phyloP scores from a whole-genome alignment of 495 filamentous ascomycete species.

The Oleoguttula mirabilis region DNA sequence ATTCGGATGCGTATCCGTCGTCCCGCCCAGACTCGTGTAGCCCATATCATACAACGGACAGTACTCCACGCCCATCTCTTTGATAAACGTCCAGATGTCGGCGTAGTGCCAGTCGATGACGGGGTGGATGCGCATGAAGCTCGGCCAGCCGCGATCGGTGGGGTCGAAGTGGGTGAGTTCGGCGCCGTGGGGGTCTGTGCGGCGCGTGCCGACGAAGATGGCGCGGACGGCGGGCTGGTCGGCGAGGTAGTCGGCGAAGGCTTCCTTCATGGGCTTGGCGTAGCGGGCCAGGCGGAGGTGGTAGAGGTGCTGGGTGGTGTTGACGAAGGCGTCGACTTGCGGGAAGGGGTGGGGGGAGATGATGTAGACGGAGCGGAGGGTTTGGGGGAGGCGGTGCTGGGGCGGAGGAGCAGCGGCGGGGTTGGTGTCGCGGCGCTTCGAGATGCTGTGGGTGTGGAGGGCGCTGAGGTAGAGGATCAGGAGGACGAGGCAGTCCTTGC shows the following conservation, averaged over 20 bases:
- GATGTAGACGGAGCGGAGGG: constrained; percentile 76
- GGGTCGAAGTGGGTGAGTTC: constrained; percentile 64
- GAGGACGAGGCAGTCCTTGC: constrained; percentile 93
- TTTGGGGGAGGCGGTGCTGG: constrained; percentile 22
- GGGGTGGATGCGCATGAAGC: constrained; percentile 85
- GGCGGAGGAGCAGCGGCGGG: constrained; percentile 13
- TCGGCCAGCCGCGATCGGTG: constrained; percentile 84
- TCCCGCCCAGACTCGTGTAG: constrained; percentile 79
- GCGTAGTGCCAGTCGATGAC: constrained; percentile 96
- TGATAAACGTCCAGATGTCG: constrained; percentile 92
- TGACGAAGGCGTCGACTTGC: constrained; percentile 77
- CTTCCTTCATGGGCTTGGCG: constrained; percentile 61
- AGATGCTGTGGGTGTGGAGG: constrained; percentile 32
- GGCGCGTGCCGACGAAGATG: constrained; percentile 81
- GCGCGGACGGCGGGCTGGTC: constrained; percentile 55
- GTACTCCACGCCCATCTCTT: constrained; percentile 63
- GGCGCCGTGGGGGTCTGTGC: constrained; percentile 85
- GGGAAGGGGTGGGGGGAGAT: constrained; percentile 66
- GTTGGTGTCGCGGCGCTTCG: neutral
- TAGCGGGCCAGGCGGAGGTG: constrained; percentile 67
- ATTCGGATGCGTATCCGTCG: constrained; percentile 82
- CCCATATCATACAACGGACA: constrained; percentile 77
- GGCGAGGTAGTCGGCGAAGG: constrained; percentile 64
- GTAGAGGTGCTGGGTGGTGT: constrained; percentile 48
- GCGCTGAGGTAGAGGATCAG: constrained; percentile 76